Base-by-base conservation (phyloP, 2,329 filamentous ascomycete genomes). In the Tolypocladium sp. region DNA sequence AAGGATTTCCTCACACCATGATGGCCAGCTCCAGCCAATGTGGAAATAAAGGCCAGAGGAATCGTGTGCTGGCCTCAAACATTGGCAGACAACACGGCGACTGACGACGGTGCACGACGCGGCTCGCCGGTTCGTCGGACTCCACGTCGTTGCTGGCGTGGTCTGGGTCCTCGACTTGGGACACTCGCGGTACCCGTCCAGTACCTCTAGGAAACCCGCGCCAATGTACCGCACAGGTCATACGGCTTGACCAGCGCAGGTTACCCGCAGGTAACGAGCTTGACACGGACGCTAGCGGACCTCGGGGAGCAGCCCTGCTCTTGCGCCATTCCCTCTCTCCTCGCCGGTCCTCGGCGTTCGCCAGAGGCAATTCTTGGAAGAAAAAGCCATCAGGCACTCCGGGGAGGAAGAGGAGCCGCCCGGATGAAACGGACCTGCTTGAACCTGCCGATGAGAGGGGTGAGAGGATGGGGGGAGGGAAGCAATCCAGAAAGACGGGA, bases 261-360 rank as follows among this genome's bases (percentile, higher is more conserved):
- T 57, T 9, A 3, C n/a, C 41, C 17, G 13, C 30, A 53, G 22
- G 58, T 59, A 55, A 17, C 40, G 12, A 2, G 13, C 25, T 30
- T 7, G 49, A 57, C 20, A 22, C 22, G 42, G 17, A 27, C 41
- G 40, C 58, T 59, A 59, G 58, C 58, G 55, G 55, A 30, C 22
- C 4, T 37, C 38, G 25, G 49, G 46, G 33, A 58, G 37, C 41
- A 44, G 54, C 53, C 58, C 52, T 54, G 22, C 9, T 40, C 33
- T 55, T 56, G 55, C 56, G 52, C 56, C 54, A 56, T 58, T 30
- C 57, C 9, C 9, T 35, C 9, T 35, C 55, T 42, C 35, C 30
- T 58, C 30, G 56, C 58, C 51, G 49, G 58, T 60, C 49, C 49
- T 57, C 58, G 51, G 55, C 55, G 51, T 9, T 20, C 22, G 40